phyloP scores from a whole-genome alignment of 805 yeast species.

The Saccharomycopsis javanensis region DNA sequence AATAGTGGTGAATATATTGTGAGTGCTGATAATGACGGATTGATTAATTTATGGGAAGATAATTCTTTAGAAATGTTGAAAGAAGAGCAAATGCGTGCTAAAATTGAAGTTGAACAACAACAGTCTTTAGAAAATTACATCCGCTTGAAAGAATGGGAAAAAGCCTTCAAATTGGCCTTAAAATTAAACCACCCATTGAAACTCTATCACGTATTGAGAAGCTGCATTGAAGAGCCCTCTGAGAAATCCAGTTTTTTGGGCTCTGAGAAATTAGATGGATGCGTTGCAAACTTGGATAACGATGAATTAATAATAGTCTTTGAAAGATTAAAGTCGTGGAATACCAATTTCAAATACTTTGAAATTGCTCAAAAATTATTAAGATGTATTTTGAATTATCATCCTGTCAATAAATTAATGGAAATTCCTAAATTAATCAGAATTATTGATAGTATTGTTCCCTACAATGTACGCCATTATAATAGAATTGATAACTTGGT shows the following conservation, averaged over 20 bases:
- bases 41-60: conserved; percentile 82
- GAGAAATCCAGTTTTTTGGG: conserved; percentile 42
- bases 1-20: conserved; percentile 53
- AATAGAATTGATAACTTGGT: conserved; percentile 65
- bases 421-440: conserved; percentile 60
- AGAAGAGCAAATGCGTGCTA: conserved; percentile 40
- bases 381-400: conserved; percentile 48
- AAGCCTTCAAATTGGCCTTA: conserved; percentile 79
- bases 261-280: conserved; percentile 45
- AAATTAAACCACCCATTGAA: conserved; percentile 86
- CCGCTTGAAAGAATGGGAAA: conserved; percentile 67
- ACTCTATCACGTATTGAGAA: conserved; percentile 63
- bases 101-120: conserved; percentile 68
- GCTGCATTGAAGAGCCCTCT: conserved; percentile 27
- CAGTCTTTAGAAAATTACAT: conserved; percentile 76
- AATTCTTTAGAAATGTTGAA: conserved; percentile 53
- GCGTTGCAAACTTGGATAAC: conserved; percentile 46
- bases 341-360: conserved; percentile 75
- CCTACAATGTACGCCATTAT: conserved; percentile 84
- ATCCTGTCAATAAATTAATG: conserved; percentile 45
- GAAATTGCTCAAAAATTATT: conserved; percentile 72
- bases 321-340: conserved; percentile 87
- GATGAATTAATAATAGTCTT: conserved; percentile 55
- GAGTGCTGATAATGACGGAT: conserved; percentile 93
- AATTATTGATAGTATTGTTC: conserved; percentile 65